Evolutionary conservation across 2,329 filamentous ascomycete species (phyloP), one percentile per base, ranked within the genome.

Genomic region (Paraphaeosphaeria minitans): DNA sequence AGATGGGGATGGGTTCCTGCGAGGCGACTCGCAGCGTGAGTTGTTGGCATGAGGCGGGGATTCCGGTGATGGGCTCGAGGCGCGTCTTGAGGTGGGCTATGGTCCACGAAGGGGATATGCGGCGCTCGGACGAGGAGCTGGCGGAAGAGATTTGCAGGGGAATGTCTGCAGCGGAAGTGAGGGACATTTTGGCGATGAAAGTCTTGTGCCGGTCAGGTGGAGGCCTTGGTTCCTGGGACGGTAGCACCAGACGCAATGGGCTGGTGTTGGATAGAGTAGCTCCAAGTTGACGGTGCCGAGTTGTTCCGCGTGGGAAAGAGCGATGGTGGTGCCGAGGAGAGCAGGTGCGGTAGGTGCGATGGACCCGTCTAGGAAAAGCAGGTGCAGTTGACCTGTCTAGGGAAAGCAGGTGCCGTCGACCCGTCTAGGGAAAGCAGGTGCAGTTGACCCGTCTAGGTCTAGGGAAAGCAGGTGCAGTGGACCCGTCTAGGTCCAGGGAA

Each of bases 71-170:
- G 61, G 92, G 90, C 78, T 98, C 94, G 53, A 99, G 87, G 77
- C 95, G 96, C 54, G 84, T 80, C 80, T 94, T 97, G 69, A 98
- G 84, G 70, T 92, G 88, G 56, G 85, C 83, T 73, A 99, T 89
- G 61, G 89, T 89, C 95, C 95, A 99, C 66, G 93, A 89, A 14
- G 94, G 94, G 27, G 92, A 94, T 75, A 98, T 88, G 66, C 95
- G 91, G 61, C 94, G 90, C 80, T 99, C 95, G 53, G 92, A 93
- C 50, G 89, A 86, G 49, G 90, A 84, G 77, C 89, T 91, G 60
- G 92, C 88, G 53, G 91, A 94, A 61, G 85, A 85, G 71, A 95
- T 86, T 63, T 88, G 83, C 69, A 95, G 83, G 65, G 91, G 89
- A 57, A 95, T 84, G 76, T 95, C 92, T 55, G 87, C 85, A 81